Base-by-base conservation (phyloP, 2,329 filamentous ascomycete species). In the Fusarium globosum region DNA sequence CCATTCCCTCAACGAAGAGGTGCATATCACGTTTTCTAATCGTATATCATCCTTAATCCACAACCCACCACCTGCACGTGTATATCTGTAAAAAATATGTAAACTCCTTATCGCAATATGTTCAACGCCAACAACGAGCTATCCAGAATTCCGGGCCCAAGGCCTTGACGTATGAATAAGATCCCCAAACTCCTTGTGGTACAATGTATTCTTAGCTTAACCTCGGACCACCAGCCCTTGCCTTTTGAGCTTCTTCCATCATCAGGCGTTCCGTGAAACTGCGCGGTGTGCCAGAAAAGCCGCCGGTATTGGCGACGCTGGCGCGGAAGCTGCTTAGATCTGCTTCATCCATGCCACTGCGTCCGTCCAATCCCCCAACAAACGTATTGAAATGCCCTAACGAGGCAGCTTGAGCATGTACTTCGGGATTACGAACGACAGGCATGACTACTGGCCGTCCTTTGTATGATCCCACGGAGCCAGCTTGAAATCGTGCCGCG, bases 391-490 rank as follows among this genome's bases (percentile, higher is more conserved):
- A 80, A 23, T 86, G 82, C 42, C 87, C 86, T 57, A 88, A 79
- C 16, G 84, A 84, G 16, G 83, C 84, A 6, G 87, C 87, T 72
- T 83, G 82, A 30, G 84, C 86, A 64, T 87, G 84, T 2, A 89
- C 61, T 28, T 86, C 83, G 14, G 86, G 83, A 55, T 87, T 83
- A 53, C 83, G 84, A 51, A 90, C 84, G 20, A 89, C 82, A 5
- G 86, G 84, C 81, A 89, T 87, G 41, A 84, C 82, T 53, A 90
- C 85, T 20, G 87, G 83, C 26, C 83, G 83, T 48, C 88, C 88
- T 74, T 85, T 88, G 73, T 88, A 89, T n/a, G 87, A 89, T 6
- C 87, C 87, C 20, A 87, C 78, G 12, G 85, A 86, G 23, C 83
- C 83, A 28, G 82, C 78, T 48, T 82, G 78, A 59, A 82, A 82